Conservation (phyloP, 805 yeast genomes). For the Maudiozyma barnettii region DNA sequence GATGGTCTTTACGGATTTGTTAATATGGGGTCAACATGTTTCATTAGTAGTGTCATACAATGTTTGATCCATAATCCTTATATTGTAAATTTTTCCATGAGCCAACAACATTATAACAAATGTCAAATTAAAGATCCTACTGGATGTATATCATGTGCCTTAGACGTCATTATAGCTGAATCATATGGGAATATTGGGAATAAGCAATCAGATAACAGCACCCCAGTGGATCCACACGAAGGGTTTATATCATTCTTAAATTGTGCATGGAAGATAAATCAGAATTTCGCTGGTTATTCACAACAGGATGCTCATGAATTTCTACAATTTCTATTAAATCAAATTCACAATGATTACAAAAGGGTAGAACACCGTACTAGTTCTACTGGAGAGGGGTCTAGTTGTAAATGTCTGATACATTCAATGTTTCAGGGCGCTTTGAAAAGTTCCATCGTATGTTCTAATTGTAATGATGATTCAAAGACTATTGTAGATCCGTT, state of each 20-base stretch:
- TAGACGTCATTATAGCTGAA: slow-evolving; percentile 67
- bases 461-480: slow-evolving; percentile 54
- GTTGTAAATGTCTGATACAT: slow-evolving; percentile 76
- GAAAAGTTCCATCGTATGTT: slow-evolving; percentile 70
- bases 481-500: slow-evolving; percentile 71
- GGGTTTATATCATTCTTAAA: slow-evolving; percentile 74
- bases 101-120: slow-evolving; percentile 27
- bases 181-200: slow-evolving; percentile 42
- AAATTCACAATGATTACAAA: slow-evolving; percentile 47
- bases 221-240: slow-evolving; percentile 20
- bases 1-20: slow-evolving; percentile 84
- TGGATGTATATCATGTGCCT: slow-evolving; percentile 71
- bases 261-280: slow-evolving; percentile 83
- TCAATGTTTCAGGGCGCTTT: slow-evolving; percentile 74
- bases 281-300: slow-evolving; percentile 84
- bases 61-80: slow-evolving; percentile 85
- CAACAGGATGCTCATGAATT: slow-evolving; percentile 99
- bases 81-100: slow-evolving; percentile 64
- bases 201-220: background rate
- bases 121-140: slow-evolving; percentile 23
- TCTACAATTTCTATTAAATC: slow-evolving; percentile 84
- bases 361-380: slow-evolving; percentile 6
- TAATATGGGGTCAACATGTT: slow-evolving; percentile 95
- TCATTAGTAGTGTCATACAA: slow-evolving; percentile 89
- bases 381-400: slow-evolving; percentile 1